Percentiles rank a stretch among this genome's conserved stretches.
These are phyloP conservation scores for Chlorella sp. DNA, from an alignment of 139 green algal genomes.

Conservation along the genomic window DNA sequence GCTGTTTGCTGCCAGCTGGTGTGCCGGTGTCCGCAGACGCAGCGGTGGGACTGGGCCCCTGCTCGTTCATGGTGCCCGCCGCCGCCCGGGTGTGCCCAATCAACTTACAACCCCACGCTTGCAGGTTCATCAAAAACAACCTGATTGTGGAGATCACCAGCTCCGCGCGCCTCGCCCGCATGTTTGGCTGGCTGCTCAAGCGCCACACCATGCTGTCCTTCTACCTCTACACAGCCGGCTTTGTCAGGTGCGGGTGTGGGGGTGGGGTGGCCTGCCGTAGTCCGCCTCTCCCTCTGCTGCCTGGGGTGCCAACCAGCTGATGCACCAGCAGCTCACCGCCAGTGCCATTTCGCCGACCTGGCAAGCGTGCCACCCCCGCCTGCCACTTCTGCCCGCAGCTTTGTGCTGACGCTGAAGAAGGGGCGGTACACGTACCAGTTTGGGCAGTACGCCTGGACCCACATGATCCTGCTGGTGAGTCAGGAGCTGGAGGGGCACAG, in stretches of 20 bases:
- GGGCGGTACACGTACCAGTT: slow-evolving; percentile 96
- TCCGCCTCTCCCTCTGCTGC: background rate
- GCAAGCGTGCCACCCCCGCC: slow-evolving; percentile 3
- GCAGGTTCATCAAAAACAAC: slow-evolving; percentile 91
- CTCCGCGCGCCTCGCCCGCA: slow-evolving; percentile 50
- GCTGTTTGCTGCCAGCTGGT: too few species aligned
- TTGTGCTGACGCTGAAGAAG: slow-evolving; percentile 93
- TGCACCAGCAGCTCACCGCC: background rate
- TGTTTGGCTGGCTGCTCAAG: slow-evolving; percentile 72
- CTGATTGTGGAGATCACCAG: slow-evolving; percentile 79
- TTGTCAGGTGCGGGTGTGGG: background rate
- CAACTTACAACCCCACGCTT: background rate
- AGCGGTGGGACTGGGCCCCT: too few species aligned
- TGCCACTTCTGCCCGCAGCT: slow-evolving; percentile 81
- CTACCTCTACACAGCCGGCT: slow-evolving; percentile 81
- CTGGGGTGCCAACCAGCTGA: background rate
- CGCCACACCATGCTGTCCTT: slow-evolving; percentile 85
- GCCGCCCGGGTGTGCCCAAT: too few species aligned
- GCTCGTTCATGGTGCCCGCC: too few species aligned
- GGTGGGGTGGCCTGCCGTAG: background rate
- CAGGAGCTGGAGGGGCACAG: too few species aligned
- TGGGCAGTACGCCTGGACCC: slow-evolving; percentile 97
- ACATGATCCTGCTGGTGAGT: slow-evolving; percentile 95
- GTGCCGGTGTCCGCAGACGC: too few species aligned
- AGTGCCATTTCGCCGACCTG: background rate